These are phyloP conservation scores for Aspergillus sp. DNA, from an alignment of 2,329 filamentous ascomycete species.

Conservation along the genomic window DNA sequence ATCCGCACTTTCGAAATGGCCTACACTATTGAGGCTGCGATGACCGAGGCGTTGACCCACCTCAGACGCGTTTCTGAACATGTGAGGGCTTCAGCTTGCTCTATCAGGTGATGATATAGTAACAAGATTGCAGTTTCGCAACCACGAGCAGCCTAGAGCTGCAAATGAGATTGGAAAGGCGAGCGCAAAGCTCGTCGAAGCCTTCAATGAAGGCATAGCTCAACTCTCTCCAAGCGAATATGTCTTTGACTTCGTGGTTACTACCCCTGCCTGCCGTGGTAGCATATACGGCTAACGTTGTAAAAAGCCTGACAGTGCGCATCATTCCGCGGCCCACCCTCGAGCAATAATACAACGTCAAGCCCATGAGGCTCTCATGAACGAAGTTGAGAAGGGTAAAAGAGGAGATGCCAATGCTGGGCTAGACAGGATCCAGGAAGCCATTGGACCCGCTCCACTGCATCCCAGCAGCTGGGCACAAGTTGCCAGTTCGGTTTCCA, in stretches of 20 bases:
- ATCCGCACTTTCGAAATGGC: constrained; percentile 18
- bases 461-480: constrained; percentile 29
- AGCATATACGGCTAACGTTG: constrained; percentile 5
- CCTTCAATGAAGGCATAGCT: constrained; percentile 37
- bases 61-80: constrained; percentile 32
- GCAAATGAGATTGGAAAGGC: constrained; percentile 43
- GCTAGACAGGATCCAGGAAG: constrained; percentile 9
- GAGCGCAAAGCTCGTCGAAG: constrained; percentile 37
- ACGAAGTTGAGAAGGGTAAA: constrained; percentile 20
- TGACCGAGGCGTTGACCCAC: constrained; percentile 35
- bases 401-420: constrained; percentile 1
- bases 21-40: constrained; percentile 32
- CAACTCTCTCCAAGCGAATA: constrained; percentile 27
- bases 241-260: constrained; percentile 25
- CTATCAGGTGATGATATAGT: background rate
- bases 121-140: constrained; percentile 33
- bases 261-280: background rate
- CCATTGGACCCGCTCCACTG: constrained; percentile 8
- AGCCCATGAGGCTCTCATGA: constrained; percentile 18
- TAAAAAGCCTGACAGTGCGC: constrained; percentile 8
- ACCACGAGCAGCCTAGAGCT: constrained; percentile 33
- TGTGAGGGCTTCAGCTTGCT: constrained; percentile 26
- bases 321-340: background rate
- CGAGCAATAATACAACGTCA: constrained; percentile 20
- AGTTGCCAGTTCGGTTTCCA: constrained; percentile 20